A percentile compares a stretch with the other conserved stretches of the same genome.
phyloP scores from a whole-genome alignment of 768 basidiomycete species.

The Sporobolomyces pararoseus region DNA sequence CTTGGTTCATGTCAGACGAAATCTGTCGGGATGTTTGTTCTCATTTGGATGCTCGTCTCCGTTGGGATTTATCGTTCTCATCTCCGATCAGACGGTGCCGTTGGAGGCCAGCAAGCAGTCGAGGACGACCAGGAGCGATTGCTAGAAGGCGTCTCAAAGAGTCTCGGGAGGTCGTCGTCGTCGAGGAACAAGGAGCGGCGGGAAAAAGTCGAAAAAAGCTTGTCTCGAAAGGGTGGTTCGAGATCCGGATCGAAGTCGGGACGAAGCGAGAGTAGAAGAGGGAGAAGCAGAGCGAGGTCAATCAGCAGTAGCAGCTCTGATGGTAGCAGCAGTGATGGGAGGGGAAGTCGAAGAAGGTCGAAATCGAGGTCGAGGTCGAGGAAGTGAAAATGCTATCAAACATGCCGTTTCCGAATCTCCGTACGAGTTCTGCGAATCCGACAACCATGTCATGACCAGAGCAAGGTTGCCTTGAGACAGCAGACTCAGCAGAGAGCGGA shows the following conservation, averaged over 20 bases:
- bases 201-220: not conserved
- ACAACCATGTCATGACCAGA: no score
- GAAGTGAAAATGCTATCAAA: not conserved
- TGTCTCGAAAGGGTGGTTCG: no score
- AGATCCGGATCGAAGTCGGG: conserved; percentile 6
- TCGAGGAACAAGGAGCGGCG: not conserved
- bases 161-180: not conserved
- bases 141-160: not conserved
- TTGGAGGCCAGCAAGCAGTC: not conserved
- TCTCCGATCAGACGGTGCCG: not conserved
- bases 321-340: not conserved
- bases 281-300: not conserved
- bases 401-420: no score
- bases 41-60: not conserved
- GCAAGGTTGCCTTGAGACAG: no score
- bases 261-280: not conserved
- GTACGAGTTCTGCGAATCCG: no score
- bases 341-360: not conserved
- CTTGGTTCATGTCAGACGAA: not conserved
- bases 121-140: not conserved
- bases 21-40: not conserved
- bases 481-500: no score
- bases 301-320: not conserved
- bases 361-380: conserved; percentile 6
- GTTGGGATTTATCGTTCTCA: not conserved